Conservation (phyloP, 192 early-diverging fungal species). For the Bifiguratus adelaidae region DNA sequence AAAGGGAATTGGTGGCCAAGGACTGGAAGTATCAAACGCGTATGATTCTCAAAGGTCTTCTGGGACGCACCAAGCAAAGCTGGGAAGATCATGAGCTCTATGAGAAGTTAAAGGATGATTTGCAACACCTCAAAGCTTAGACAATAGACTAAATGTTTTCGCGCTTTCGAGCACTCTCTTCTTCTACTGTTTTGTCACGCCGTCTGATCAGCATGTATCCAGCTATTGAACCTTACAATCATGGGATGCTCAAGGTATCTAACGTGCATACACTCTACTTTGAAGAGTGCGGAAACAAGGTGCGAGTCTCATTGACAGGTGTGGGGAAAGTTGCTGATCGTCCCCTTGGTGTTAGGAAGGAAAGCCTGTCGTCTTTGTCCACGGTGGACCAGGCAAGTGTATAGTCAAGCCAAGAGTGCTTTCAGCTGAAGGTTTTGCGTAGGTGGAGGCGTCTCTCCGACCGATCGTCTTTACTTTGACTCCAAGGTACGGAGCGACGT, state of each 20-base stretch:
- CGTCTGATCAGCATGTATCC: too few relatives aligned
- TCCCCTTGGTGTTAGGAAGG: constrained; percentile 10
- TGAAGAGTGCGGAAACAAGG: constrained; percentile 53
- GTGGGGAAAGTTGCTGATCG: too few relatives aligned
- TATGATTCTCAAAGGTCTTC: constrained; percentile 70
- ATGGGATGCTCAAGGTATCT: constrained; percentile 42
- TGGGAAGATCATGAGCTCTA: constrained; percentile 57
- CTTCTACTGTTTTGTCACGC: too few relatives aligned
- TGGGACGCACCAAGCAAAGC: constrained; percentile 66
- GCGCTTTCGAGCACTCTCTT: too few relatives aligned
- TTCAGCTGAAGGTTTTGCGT: too few relatives aligned
- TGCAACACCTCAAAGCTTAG: constrained; percentile 42
- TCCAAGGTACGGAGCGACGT: too few relatives aligned
- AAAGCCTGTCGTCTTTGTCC: constrained; percentile 33
- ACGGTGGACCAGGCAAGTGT: constrained; percentile 52
- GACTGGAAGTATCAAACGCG: constrained; percentile 88
- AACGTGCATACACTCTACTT: constrained; percentile 47
- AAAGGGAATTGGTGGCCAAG: constrained; percentile 51
- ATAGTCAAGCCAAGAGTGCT: too few relatives aligned
- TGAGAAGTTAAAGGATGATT: constrained; percentile 47
- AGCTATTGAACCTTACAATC: constrained; percentile 43
- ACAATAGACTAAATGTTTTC: too few relatives aligned
- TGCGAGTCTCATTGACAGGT: too few relatives aligned
- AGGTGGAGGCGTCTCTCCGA: constrained; percentile 44
- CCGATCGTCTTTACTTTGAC: constrained; percentile 38